phyloP scores from a whole-genome alignment of 768 basidiomycete species.

The Trametes maxima region DNA sequence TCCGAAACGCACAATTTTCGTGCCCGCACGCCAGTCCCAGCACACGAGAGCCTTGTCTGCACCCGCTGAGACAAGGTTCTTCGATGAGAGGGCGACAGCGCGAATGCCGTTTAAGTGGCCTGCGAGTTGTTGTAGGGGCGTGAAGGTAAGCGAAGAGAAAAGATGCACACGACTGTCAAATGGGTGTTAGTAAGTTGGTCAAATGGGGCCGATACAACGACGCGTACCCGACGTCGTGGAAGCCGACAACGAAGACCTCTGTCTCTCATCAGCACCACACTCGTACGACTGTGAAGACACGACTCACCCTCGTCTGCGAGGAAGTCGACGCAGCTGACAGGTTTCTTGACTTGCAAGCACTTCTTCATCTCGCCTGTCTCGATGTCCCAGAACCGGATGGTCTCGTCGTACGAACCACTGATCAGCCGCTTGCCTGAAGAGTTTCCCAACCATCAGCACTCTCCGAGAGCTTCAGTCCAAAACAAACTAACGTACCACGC shows the following conservation, averaged over 20 bases:
- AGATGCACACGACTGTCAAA: constrained; percentile 76
- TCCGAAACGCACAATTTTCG: constrained; percentile 87
- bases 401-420: constrained; percentile 90
- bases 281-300: neutral
- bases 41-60: constrained; percentile 74
- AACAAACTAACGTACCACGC: constrained; percentile 40
- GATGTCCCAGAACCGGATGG: constrained; percentile 91
- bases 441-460: neutral
- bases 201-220: neutral
- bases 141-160: constrained; percentile 84
- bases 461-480: neutral
- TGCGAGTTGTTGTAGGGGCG: constrained; percentile 79
- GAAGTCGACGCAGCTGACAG: constrained; percentile 89
- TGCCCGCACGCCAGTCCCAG: constrained; percentile 89
- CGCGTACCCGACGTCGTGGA: constrained; percentile 85
- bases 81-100: constrained; percentile 83
- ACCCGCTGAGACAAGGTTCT: constrained; percentile 87
- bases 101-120: constrained; percentile 90
- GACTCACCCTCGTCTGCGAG: constrained; percentile 72
- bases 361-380: constrained; percentile 67
- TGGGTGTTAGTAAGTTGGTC: neutral
- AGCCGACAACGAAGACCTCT: constrained; percentile 92
- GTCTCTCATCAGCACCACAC: neutral
- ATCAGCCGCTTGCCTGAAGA: constrained; percentile 72
- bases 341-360: constrained; percentile 83